A percentile compares a stretch with the other conserved stretches of the same genome.
Evolutionary conservation across 1,284 basidiomycete species (phyloP).

Genomic region (Rhodotorula glutinis): DNA sequence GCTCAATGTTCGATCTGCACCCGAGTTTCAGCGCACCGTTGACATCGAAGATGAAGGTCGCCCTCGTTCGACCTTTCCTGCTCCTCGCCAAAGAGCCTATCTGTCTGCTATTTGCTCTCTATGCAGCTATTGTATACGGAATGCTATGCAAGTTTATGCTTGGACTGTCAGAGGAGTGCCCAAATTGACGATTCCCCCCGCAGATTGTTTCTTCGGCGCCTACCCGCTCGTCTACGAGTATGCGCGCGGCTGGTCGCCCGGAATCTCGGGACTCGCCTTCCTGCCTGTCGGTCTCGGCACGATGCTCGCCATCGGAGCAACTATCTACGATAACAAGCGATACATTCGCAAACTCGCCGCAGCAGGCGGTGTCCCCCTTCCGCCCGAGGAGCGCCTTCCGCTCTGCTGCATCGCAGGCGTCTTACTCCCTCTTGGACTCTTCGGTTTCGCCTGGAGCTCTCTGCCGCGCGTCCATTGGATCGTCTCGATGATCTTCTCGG

Average conservation of each 20-base stretch:
- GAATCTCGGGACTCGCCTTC: conserved; percentile 57
- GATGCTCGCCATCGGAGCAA: conserved; percentile 52
- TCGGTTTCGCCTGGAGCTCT: conserved; percentile 52
- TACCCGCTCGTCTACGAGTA: conserved; percentile 59
- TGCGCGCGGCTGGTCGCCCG: conserved; percentile 61
- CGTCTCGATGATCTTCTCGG: neutral
- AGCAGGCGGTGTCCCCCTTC: conserved; percentile 52
- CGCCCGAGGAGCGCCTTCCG: conserved; percentile 57
- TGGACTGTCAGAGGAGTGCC: too few relatives aligned
- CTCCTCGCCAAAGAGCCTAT: conserved; percentile 66
- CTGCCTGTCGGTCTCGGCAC: conserved; percentile 16
- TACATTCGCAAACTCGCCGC: conserved; percentile 57
- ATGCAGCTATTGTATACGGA: conserved; percentile 63
- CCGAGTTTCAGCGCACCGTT: conserved; percentile 46
- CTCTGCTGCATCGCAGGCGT: conserved; percentile 59
- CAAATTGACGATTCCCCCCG: neutral
- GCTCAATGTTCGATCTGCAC: conserved; percentile 58
- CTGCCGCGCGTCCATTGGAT: conserved; percentile 7
- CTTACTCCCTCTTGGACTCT: conserved; percentile 60
- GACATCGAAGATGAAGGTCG: conserved; percentile 47
- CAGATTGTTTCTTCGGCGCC: conserved; percentile 38
- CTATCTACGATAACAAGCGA: conserved; percentile 57
- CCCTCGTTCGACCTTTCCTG: conserved; percentile 52
- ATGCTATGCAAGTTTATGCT: neutral
- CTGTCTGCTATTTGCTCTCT: conserved; percentile 63